Conservation (phyloP, 2,329 filamentous ascomycete species). For the Neonectria punicea region DNA sequence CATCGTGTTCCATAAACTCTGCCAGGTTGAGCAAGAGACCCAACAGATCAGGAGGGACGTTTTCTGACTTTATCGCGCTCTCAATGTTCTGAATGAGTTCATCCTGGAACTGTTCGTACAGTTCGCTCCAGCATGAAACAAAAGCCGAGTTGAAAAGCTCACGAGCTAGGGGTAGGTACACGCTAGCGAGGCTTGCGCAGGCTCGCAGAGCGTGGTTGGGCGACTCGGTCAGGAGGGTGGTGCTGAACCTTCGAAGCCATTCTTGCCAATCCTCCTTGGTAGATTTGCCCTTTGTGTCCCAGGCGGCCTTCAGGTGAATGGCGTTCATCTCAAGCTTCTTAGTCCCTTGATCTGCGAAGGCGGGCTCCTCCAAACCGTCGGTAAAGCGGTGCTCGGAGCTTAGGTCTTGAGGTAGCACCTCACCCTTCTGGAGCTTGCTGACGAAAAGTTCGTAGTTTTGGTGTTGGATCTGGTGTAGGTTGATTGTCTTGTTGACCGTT, state of each 20-base stretch:
- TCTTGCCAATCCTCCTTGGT: constrained; percentile 99
- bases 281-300: constrained; percentile 96
- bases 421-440: constrained; percentile 92
- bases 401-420: constrained; percentile 93
- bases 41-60: constrained; percentile 94
- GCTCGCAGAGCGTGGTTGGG: constrained; percentile 95
- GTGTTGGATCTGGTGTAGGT: constrained; percentile 83
- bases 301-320: constrained; percentile 94
- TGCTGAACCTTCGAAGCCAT: constrained; percentile 97
- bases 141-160: constrained; percentile 99
- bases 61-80: constrained; percentile 91
- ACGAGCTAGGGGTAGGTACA: constrained; percentile 89
- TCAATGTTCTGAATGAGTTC: constrained; percentile 97
- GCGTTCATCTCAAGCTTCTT: constrained; percentile 98
- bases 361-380: constrained; percentile 81
- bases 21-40: constrained; percentile 95
- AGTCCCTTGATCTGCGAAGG: constrained; percentile 83
- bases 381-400: constrained; percentile 86
- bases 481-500: constrained; percentile 89
- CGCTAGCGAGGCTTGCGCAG: constrained; percentile 89
- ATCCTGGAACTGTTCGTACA: constrained; percentile 97
- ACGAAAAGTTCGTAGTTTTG: constrained; percentile 93
- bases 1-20: constrained; percentile 99
- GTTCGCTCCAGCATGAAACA: constrained; percentile 97
- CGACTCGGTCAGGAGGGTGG: constrained; percentile 92